A percentile compares a stretch with the other conserved stretches of the same genome.
phyloP scores from a whole-genome alignment of 306 rosid genomes.

The Sophora flavescens region DNA sequence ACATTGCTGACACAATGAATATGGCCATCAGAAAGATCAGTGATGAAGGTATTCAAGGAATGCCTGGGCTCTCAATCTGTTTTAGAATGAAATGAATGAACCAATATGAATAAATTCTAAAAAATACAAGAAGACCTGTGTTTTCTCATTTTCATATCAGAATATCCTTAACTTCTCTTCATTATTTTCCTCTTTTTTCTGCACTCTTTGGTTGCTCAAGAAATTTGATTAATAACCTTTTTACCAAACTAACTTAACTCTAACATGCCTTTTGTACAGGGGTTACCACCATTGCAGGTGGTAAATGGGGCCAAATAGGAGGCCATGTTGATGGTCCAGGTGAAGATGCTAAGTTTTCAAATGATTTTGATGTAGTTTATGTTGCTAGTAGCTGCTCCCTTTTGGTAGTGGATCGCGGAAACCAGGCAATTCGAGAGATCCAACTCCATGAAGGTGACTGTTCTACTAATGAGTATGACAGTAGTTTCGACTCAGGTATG shows the following conservation, averaged over 20 bases:
- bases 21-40: conserved; percentile 96
- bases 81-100: conserved; percentile 25
- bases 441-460: conserved; percentile 89
- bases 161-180: neutral
- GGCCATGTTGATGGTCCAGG: conserved; percentile 98
- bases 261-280: conserved; percentile 58
- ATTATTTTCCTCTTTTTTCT: conserved; percentile 1
- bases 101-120: conserved; percentile 19
- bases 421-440: conserved; percentile 93
- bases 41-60: conserved; percentile 66
- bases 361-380: conserved; percentile 86
- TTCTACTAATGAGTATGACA: conserved; percentile 52
- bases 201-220: neutral
- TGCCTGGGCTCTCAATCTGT: conserved; percentile 10
- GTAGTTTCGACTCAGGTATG: conserved; percentile 78
- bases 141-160: conserved; percentile 13
- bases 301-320: conserved; percentile 80
- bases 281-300: conserved; percentile 98
- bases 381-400: conserved; percentile 85
- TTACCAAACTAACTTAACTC: conserved; percentile 24
- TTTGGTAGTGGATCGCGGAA: conserved; percentile 92
- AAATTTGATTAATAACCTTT: neutral
- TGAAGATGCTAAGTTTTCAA: conserved; percentile 96
- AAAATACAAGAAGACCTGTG: neutral
- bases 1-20: conserved; percentile 94